Evolutionary conservation across 176 grass and related monocot species (phyloP), one percentile per base, ranked within the genome.

Genomic region (Rhynchospora breviuscula): DNA sequence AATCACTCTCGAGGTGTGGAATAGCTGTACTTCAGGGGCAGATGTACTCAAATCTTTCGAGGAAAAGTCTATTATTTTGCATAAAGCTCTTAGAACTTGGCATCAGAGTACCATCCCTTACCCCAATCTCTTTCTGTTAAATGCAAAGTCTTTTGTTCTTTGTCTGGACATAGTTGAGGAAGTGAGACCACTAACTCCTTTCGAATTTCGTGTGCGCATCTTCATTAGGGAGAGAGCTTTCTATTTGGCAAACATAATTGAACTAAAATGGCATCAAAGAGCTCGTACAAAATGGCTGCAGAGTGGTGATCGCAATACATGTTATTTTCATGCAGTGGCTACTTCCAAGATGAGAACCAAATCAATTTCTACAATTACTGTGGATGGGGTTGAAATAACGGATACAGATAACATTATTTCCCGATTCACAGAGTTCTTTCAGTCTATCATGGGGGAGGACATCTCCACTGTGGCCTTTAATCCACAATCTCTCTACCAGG

Each of bases 381-480:
- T 61, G 0, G 14, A 12, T 12, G 11, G 14, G 11, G 3, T 3
- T 2, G 58, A 18, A 3, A 12, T 61, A 1, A 2, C 3, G 1
- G 14, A 3, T 2, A 18, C 11, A 61, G 58, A 61, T 3, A 18
- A 61, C 2, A 13, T 61, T 61, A 18, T 61, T 13, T 12, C 14
- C 0, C 1, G 3, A 18, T 61, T 13, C 3, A 61, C 18, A 13
- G 3, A 3, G 0, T 61, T 61, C 14, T 61, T 2, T 2, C 14
- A 18, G 11, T 61, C 11, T 18, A 61, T 12, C 58, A 13, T 18
- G 18, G 14, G 18, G 3, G 2, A 3, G 3, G 18, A 12, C 0
- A 2, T 18, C 1, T 1, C 1, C 2, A 2, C 58, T 0, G 11
- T 18, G 1, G 0, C 11, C 3, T 18, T 1, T 3, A 12, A 12